A percentile compares a stretch with the other conserved stretches of the same genome.
Conservation (phyloP, 306 rosid genomes). For the Vigna mungo region DNA sequence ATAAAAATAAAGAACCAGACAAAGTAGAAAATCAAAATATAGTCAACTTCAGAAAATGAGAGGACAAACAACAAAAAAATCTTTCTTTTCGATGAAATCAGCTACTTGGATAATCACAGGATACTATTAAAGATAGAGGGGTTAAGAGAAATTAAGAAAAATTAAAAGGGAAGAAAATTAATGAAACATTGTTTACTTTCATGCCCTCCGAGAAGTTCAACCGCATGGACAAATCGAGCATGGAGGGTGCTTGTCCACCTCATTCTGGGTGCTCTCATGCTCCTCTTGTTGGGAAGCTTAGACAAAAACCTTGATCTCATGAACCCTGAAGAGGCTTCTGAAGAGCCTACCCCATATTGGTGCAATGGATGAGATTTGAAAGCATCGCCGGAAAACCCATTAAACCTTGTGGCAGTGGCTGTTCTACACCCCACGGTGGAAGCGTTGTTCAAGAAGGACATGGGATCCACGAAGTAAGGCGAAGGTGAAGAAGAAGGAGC, state of each 20-base stretch:
- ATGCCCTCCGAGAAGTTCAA: conserved; percentile 95
- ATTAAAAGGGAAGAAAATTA: background rate
- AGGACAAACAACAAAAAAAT: background rate
- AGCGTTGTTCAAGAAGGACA: conserved; percentile 51
- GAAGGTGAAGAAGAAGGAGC: conserved; percentile 41
- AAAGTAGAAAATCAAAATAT: background rate
- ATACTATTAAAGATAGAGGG: background rate
- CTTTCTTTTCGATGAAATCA: background rate
- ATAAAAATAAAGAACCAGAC: background rate
- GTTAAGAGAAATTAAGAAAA: background rate
- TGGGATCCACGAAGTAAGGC: conserved; percentile 58
- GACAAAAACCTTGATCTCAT: conserved; percentile 87
- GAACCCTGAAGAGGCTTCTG: conserved; percentile 58
- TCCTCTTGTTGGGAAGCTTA: conserved; percentile 73
- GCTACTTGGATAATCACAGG: background rate
- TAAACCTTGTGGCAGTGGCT: conserved; percentile 49
- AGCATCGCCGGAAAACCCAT: conserved; percentile 47
- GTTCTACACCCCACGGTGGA: conserved; percentile 45
- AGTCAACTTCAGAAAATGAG: background rate
- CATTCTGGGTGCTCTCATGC: conserved; percentile 97
- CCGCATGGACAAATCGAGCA: conserved; percentile 89
- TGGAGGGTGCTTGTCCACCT: conserved; percentile 95
- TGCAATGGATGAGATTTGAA: conserved; percentile 61
- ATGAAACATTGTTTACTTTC: conserved; percentile 62
- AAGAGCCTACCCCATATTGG: conserved; percentile 49